Base-by-base conservation (phyloP, 2,329 filamentous ascomycete genomes). In the Aspergillus tamarii region DNA sequence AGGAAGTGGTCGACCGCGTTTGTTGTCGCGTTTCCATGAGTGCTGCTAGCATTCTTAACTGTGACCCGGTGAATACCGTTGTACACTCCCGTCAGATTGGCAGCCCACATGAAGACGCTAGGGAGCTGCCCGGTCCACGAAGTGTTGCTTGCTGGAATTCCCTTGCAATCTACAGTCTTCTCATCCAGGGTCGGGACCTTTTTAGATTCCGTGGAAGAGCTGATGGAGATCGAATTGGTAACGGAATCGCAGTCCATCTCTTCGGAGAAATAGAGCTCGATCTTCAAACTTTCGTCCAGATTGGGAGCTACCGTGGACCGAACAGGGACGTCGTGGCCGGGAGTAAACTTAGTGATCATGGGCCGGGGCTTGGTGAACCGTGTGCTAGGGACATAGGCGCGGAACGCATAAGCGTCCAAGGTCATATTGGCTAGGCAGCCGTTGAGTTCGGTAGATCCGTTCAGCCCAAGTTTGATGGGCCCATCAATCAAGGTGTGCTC, bases 241-340 rank as follows among this genome's bases (percentile, higher is more conserved):
- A 89, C 77, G 0, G 78, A 79, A n/a, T 83, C 77, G 72, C 88
- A 90, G 67, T 87, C 80, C 88, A 90, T 89, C 55, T 83, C 77
- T 1, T 79, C 78, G 0, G 87, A 88, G 72, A 89, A 90, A 41
- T 86, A 82, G 3, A 90, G 62, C 55, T 84, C 81, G 50, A 90
- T 77, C 6, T 82, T 72, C 19, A 88, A 66, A 5, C 73, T 77
- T 55, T 86, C 83, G 21, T 77, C 72, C 52, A 78, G 68, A 39
- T 77, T 75, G 0, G 78, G 73, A 1, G 65, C 64, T 19, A 80
- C 80, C 30, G 75, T 81, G 0, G 87, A 88, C 19, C 82, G 64
- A 6, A 89, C 70, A 2, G 87, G 84, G 2, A 76, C 73, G 69
- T 91, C 88, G 67, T 91, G 88, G 2, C 87, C 87, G 4, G 88